These are phyloP conservation scores for Drosera capensis DNA, from an alignment of 148 eudicot genomes.

Conservation along the genomic window DNA sequence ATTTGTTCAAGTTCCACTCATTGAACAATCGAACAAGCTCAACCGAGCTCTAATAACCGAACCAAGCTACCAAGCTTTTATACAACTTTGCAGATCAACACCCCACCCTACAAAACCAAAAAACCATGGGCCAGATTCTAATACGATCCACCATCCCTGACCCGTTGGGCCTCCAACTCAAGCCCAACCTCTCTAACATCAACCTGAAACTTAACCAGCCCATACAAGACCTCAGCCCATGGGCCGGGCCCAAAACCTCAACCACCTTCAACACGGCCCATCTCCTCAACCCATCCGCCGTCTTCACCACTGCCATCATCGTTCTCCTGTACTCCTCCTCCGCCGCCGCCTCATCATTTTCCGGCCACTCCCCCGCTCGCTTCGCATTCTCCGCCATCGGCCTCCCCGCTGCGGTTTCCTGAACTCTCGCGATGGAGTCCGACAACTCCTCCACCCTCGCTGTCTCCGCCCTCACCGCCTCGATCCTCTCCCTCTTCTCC, in stretches of 20 bases:
- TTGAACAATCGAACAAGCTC: no score
- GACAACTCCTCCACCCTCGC: constrained; percentile 2
- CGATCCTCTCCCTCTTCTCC: neutral
- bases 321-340: neutral
- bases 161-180: neutral
- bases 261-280: neutral
- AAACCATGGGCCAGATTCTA: no score
- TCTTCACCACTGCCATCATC: neutral
- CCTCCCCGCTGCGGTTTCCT: constrained; percentile 10
- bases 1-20: no score
- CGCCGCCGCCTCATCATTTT: neutral
- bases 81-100: no score
- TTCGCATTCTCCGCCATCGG: neutral
- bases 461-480: neutral
- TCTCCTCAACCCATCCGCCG: neutral
- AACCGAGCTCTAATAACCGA: no score
- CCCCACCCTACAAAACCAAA: no score
- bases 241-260: neutral
- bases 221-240: neutral
- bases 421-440: constrained; percentile 7
- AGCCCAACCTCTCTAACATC: neutral
- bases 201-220: neutral
- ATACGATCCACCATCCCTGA: no score
- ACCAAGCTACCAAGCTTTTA: no score
- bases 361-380: neutral